phyloP scores from a whole-genome alignment of 1,139 yeast species.

The Lodderomyces margitis region DNA sequence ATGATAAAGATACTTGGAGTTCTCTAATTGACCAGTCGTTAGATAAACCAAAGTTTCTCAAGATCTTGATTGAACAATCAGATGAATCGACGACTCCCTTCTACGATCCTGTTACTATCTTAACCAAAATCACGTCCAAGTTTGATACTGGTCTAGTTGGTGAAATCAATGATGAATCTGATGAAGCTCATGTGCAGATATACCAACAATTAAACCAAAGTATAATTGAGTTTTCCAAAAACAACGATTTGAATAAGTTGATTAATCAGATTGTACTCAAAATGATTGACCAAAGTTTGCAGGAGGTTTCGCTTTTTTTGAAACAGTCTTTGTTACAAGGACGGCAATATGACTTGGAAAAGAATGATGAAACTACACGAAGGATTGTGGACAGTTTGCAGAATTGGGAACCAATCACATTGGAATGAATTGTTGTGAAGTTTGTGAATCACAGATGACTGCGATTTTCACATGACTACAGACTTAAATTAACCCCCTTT shows the following conservation, averaged over 20 bases:
- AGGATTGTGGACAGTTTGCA: background rate
- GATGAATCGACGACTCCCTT: constrained; percentile 49
- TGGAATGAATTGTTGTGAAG: too few species aligned
- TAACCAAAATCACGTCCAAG: constrained; percentile 64
- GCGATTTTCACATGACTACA: too few species aligned
- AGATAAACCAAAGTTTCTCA: constrained; percentile 70
- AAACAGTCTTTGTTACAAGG: constrained; percentile 44
- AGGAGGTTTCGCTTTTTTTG: constrained; percentile 38
- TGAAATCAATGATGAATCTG: background rate
- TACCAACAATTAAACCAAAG: constrained; percentile 52
- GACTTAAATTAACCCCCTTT: too few species aligned
- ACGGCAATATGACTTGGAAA: constrained; percentile 1
- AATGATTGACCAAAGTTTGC: constrained; percentile 62
- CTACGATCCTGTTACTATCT: constrained; percentile 68
- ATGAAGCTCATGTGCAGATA: background rate
- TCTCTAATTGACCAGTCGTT: constrained; percentile 69
- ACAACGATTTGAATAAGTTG: constrained; percentile 58
- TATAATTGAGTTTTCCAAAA: constrained; percentile 60
- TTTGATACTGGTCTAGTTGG: constrained; percentile 34
- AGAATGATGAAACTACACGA: constrained; percentile 1
- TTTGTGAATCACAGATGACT: too few species aligned
- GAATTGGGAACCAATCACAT: background rate
- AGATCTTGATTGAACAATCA: constrained; percentile 67
- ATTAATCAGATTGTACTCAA: constrained; percentile 60
- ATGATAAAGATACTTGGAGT: constrained; percentile 78